A percentile compares a stretch with the other conserved stretches of the same genome.
These are phyloP conservation scores for Paramecium primaurelia DNA, from an alignment of 73 alveolate species.

Conservation along the genomic window DNA sequence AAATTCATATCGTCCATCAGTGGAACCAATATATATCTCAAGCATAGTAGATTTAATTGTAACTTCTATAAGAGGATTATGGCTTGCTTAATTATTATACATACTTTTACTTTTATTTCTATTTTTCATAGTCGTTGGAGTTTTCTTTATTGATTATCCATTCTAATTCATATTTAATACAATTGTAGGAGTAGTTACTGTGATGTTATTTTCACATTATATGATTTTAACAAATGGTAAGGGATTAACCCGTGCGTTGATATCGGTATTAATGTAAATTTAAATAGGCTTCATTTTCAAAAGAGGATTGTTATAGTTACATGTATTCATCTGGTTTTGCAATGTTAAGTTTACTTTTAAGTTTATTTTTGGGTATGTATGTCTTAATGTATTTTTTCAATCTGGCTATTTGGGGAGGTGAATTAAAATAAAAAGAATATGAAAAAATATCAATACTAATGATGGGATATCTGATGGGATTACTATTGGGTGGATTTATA, in stretches of 20 bases:
- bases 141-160: background rate
- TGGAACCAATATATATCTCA: constrained; percentile 9
- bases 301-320: background rate
- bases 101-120: background rate
- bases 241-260: constrained; percentile 7
- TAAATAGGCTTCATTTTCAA: background rate
- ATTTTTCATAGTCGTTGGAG: background rate
- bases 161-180: background rate
- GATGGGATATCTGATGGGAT: constrained; percentile 4
- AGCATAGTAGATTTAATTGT: background rate
- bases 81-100: background rate
- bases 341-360: background rate
- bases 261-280: background rate
- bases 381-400: background rate
- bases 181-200: background rate
- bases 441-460: background rate
- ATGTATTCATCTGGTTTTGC: constrained; percentile 28
- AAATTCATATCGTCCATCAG: background rate
- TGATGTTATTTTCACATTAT: background rate
- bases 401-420: constrained; percentile 26
- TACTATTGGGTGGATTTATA: background rate
- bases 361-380: background rate
- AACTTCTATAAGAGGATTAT: background rate
- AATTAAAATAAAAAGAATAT: background rate
- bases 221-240: background rate